phyloP scores from a whole-genome alignment of 2,329 filamentous ascomycete species.

The Lasiodiplodia hormozganensis region DNA sequence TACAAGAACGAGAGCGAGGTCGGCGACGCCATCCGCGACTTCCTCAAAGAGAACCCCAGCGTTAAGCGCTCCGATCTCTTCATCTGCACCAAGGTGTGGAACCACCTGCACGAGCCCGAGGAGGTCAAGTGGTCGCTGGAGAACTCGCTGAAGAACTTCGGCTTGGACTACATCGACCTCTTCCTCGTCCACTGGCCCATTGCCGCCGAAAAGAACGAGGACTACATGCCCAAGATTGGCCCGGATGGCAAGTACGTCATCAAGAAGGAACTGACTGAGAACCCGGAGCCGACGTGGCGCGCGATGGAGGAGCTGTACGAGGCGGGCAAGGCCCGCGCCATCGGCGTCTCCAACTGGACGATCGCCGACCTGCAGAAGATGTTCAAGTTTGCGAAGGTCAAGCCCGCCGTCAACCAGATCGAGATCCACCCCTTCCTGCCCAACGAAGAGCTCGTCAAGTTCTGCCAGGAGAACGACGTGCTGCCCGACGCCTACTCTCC shows the following conservation, averaged over 20 bases:
- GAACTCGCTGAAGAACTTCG: constrained; percentile 69
- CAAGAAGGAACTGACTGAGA: constrained; percentile 70
- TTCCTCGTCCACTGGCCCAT: constrained; percentile 71
- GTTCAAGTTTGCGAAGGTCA: constrained; percentile 68
- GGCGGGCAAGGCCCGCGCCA: constrained; percentile 68
- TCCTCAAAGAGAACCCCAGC: constrained; percentile 60
- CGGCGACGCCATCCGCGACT: constrained; percentile 68
- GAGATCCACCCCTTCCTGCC: constrained; percentile 79
- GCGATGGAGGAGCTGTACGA: constrained; percentile 69
- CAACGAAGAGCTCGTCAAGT: constrained; percentile 65
- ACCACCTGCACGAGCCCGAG: constrained; percentile 62
- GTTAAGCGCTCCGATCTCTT: constrained; percentile 68
- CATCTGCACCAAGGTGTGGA: constrained; percentile 76
- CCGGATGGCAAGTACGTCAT: constrained; percentile 65
- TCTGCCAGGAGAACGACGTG: constrained; percentile 66
- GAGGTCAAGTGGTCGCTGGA: constrained; percentile 66
- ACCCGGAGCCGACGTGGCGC: constrained; percentile 71
- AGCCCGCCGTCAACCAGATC: constrained; percentile 76
- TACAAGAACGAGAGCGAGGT: constrained; percentile 78
- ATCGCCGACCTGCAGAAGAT: constrained; percentile 72
- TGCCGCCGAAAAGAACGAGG: constrained; percentile 58
- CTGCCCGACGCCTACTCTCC: constrained; percentile 71
- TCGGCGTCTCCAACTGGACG: constrained; percentile 78
- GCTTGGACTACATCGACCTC: constrained; percentile 69
- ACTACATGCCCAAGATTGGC: constrained; percentile 63